These are phyloP conservation scores for Marasmius tenuissimus DNA, from an alignment of 1,284 basidiomycete species.

Conservation along the genomic window DNA sequence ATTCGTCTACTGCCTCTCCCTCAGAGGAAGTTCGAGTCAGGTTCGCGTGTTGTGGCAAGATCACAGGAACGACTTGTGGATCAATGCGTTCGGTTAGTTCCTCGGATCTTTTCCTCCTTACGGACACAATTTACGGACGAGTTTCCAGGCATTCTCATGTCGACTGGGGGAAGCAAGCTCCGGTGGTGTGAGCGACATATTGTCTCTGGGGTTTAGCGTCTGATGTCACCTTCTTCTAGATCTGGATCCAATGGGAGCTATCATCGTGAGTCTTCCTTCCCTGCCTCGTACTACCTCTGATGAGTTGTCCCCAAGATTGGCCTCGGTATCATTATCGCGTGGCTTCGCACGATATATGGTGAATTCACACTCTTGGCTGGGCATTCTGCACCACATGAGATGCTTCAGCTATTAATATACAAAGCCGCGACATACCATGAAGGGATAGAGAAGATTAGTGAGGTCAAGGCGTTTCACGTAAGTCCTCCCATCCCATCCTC, in stretches of 20 bases:
- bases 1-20: slow-evolving; percentile 84
- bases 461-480: slow-evolving; percentile 85
- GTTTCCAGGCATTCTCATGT: slow-evolving; percentile 79
- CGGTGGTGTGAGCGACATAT: slow-evolving; percentile 67
- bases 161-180: slow-evolving; percentile 86
- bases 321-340: slow-evolving; percentile 77
- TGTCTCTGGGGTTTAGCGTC: neutral
- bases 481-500: slow-evolving; percentile 28
- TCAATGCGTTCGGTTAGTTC: slow-evolving; percentile 70
- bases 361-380: slow-evolving; percentile 91
- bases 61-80: slow-evolving; percentile 87
- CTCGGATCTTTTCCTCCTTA: slow-evolving; percentile 2
- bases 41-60: slow-evolving; percentile 95
- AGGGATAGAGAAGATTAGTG: slow-evolving; percentile 86
- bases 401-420: slow-evolving; percentile 89
- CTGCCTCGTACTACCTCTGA: slow-evolving; percentile 1
- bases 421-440: slow-evolving; percentile 88
- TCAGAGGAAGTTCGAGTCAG: slow-evolving; percentile 83
- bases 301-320: slow-evolving; percentile 59
- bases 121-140: slow-evolving; percentile 23
- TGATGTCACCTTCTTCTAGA: slow-evolving; percentile 33
- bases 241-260: slow-evolving; percentile 81
- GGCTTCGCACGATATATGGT: slow-evolving; percentile 73
- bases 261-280: slow-evolving; percentile 53
- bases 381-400: slow-evolving; percentile 88